phyloP scores from a whole-genome alignment of 78 protist species.

The Cavenderia fasciculata region DNA sequence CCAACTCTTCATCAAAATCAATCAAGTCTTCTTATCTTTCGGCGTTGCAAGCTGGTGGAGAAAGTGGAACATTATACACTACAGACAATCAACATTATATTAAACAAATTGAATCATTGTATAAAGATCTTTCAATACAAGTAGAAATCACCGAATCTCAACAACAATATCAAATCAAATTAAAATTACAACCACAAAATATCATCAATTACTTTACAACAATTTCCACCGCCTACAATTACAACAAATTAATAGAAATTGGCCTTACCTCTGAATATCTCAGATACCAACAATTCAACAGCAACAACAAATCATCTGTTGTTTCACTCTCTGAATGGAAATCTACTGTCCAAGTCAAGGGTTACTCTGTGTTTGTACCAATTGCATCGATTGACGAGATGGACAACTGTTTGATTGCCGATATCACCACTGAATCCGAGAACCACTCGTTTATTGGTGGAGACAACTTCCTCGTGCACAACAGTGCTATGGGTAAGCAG shows the following conservation, averaged over 20 bases:
- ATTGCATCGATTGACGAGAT: not conserved
- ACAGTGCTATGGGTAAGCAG: slow-evolving; percentile 99
- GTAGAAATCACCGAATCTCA: no score
- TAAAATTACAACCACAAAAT: no score
- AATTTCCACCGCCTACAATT: not conserved
- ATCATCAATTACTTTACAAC: not conserved
- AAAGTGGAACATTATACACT: no score
- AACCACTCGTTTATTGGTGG: slow-evolving; percentile 24
- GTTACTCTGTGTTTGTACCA: not conserved
- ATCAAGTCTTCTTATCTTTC: no score
- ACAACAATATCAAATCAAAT: no score
- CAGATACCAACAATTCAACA: not conserved
- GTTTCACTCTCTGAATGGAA: not conserved
- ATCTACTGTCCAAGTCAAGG: not conserved
- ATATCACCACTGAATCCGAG: slow-evolving; percentile 19
- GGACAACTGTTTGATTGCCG: slow-evolving; percentile 8
- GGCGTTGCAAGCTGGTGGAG: no score
- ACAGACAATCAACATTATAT: no score
- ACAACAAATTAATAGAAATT: not conserved
- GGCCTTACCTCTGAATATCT: not conserved
- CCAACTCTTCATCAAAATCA: no score
- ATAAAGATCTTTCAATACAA: no score
- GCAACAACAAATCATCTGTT: not conserved
- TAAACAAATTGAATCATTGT: no score
- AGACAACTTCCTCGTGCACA: not conserved